Evolutionary conservation across 2,329 filamentous ascomycete species (phyloP).

Genomic region (Septoria petroselini): DNA sequence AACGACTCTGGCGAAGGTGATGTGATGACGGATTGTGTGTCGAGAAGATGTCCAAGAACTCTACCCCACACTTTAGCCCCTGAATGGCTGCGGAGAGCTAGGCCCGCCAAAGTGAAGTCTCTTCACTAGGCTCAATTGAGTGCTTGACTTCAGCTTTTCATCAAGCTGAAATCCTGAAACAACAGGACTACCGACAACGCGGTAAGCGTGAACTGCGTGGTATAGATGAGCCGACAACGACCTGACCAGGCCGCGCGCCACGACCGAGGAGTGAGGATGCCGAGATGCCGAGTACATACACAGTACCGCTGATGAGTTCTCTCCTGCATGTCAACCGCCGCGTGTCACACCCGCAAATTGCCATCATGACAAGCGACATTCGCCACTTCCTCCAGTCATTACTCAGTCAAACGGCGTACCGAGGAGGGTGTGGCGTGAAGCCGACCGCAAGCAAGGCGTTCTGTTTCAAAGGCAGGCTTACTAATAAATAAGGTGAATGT

Average conservation of each 20-base stretch:
- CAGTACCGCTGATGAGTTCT: background rate
- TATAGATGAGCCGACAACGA: no score
- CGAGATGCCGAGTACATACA: background rate
- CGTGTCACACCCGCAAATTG: background rate
- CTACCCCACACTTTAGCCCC: no score
- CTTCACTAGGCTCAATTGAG: no score
- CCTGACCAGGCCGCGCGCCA: no score
- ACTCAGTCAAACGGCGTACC: no score
- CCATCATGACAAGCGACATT: background rate
- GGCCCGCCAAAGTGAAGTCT: no score
- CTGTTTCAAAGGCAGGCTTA: no score
- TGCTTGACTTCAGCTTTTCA: background rate
- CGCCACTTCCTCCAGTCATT: no score
- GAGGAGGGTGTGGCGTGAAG: no score
- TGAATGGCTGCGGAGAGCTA: no score
- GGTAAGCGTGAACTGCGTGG: no score
- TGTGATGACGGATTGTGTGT: background rate
- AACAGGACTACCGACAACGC: background rate
- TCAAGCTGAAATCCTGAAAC: background rate
- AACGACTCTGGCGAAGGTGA: background rate
- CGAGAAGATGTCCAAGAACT: background rate
- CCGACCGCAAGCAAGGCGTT: background rate
- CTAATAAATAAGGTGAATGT: background rate
- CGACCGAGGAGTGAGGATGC: no score
- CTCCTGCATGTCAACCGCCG: background rate